A percentile compares a stretch with the other conserved stretches of the same genome.
Evolutionary conservation across 352 stramenopile genomes (phyloP).

Genomic region (Globisporangium paroecandrum): DNA sequence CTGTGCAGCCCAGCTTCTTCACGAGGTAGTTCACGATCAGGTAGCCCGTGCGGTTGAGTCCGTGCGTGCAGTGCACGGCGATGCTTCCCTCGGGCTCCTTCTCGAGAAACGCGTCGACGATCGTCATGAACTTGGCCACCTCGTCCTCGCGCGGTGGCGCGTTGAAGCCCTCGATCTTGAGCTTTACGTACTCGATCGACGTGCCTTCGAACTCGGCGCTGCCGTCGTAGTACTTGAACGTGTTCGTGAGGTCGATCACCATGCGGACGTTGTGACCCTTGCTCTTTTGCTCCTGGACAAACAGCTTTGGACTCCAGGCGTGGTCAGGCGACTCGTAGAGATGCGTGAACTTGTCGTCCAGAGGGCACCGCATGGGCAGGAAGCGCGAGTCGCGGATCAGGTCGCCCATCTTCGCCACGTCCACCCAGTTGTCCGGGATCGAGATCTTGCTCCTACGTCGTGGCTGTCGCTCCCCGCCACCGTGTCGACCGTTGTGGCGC

Average conservation of each 20-base stretch:
- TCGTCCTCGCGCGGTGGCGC: slow-evolving; percentile 43
- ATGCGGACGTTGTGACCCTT: slow-evolving; percentile 49
- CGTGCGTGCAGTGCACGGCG: slow-evolving; percentile 78
- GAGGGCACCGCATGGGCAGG: slow-evolving; percentile 62
- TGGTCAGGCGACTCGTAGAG: slow-evolving; percentile 36
- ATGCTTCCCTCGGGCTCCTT: slow-evolving; percentile 41
- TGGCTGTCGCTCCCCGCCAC: neutral
- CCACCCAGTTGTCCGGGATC: slow-evolving; percentile 78
- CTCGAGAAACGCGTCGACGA: slow-evolving; percentile 61
- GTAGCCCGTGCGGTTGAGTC: slow-evolving; percentile 77
- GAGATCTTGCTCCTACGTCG: slow-evolving; percentile 22
- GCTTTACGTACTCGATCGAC: slow-evolving; percentile 66
- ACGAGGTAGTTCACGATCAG: slow-evolving; percentile 76
- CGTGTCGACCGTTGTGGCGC: neutral
- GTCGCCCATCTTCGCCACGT: slow-evolving; percentile 73
- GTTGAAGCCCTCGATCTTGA: slow-evolving; percentile 74
- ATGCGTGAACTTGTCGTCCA: slow-evolving; percentile 62
- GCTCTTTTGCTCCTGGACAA: slow-evolving; percentile 43
- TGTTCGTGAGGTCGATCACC: slow-evolving; percentile 83
- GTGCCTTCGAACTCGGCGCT: slow-evolving; percentile 40
- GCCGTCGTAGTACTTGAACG: slow-evolving; percentile 81
- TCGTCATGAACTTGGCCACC: slow-evolving; percentile 52
- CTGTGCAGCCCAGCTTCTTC: slow-evolving; percentile 32
- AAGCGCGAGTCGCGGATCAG: slow-evolving; percentile 54
- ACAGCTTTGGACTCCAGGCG: slow-evolving; percentile 53